phyloP scores from a whole-genome alignment of 2,329 filamentous ascomycete genomes.

The Paracamarosporium sp. region DNA sequence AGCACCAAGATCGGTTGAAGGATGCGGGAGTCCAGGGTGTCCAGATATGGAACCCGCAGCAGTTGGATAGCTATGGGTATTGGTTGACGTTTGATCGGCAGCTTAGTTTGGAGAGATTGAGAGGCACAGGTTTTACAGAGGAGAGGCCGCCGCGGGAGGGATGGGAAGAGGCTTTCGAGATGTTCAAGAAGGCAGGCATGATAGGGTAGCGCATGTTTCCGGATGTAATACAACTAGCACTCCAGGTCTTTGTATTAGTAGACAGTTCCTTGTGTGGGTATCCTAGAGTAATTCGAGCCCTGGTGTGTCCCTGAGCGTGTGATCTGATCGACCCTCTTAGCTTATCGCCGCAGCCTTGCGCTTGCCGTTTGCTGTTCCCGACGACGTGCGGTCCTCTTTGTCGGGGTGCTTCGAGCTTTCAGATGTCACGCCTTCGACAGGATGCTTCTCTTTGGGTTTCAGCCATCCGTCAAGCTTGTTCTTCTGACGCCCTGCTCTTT shows the following conservation, averaged over 20 bases:
- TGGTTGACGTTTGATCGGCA: constrained; percentile 57
- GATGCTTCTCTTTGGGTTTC: constrained; percentile 23
- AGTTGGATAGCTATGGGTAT: constrained; percentile 54
- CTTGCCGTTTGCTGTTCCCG: constrained; percentile 8
- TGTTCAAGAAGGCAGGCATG: constrained; percentile 48
- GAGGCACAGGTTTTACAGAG: constrained; percentile 46
- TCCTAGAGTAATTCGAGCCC: no score
- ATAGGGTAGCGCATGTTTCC: constrained; percentile 24
- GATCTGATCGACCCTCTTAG: not conserved
- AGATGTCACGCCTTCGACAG: constrained; percentile 20
- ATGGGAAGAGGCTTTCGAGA: constrained; percentile 51
- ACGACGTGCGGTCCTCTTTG: constrained; percentile 17
- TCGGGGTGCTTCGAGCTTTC: constrained; percentile 9
- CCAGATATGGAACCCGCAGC: constrained; percentile 29
- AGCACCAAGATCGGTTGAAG: constrained; percentile 7
- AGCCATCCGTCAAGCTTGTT: constrained; percentile 54
- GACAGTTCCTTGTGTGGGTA: no score
- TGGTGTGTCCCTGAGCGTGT: no score
- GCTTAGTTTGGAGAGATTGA: constrained; percentile 48
- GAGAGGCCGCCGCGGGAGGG: constrained; percentile 42
- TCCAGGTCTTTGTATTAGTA: no score
- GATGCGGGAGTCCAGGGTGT: constrained; percentile 16
- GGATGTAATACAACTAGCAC: not conserved
- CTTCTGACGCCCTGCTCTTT: constrained; percentile 52
- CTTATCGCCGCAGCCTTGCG: constrained; percentile 14